A percentile compares a stretch with the other conserved stretches of the same genome.
phyloP scores from a whole-genome alignment of 345 rosid genomes.

The Aquilaria malaccensis region DNA sequence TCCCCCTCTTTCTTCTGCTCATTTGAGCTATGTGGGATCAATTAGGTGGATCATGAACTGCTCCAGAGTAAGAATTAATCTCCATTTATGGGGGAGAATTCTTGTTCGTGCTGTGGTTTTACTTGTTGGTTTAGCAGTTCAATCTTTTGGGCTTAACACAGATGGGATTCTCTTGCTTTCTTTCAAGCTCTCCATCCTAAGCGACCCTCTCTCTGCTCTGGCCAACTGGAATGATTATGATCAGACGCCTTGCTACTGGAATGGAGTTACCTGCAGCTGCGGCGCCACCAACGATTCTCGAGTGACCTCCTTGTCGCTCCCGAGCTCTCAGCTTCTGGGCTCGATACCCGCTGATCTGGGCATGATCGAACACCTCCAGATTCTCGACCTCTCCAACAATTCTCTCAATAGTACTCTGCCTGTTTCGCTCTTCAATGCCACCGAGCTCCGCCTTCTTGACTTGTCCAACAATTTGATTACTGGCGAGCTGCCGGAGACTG shows the following conservation, averaged over 20 bases:
- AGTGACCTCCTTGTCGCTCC: constrained; percentile 58
- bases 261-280: constrained; percentile 54
- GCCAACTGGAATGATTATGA: constrained; percentile 52
- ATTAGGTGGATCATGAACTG: constrained; percentile 37
- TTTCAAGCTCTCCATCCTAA: constrained; percentile 52
- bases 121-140: constrained; percentile 2
- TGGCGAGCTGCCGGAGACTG: constrained; percentile 43
- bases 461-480: constrained; percentile 62
- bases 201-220: constrained; percentile 59
- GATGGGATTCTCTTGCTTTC: constrained; percentile 84
- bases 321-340: constrained; percentile 59
- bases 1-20: constrained; percentile 6
- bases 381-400: constrained; percentile 74
- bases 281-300: constrained; percentile 14
- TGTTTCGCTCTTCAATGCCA: constrained; percentile 40
- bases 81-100: constrained; percentile 27
- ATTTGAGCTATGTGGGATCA: constrained; percentile 31
- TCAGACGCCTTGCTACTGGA: constrained; percentile 77
- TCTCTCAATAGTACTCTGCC: constrained; percentile 76
- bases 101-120: constrained; percentile 8
- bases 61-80: constrained; percentile 20
- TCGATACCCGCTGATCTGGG: constrained; percentile 70
- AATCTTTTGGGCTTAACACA: constrained; percentile 38
- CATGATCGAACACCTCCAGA: constrained; percentile 40
- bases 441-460: constrained; percentile 61